Conservation (phyloP, 1,284 basidiomycete species). For the Agroathelia rolfsii region DNA sequence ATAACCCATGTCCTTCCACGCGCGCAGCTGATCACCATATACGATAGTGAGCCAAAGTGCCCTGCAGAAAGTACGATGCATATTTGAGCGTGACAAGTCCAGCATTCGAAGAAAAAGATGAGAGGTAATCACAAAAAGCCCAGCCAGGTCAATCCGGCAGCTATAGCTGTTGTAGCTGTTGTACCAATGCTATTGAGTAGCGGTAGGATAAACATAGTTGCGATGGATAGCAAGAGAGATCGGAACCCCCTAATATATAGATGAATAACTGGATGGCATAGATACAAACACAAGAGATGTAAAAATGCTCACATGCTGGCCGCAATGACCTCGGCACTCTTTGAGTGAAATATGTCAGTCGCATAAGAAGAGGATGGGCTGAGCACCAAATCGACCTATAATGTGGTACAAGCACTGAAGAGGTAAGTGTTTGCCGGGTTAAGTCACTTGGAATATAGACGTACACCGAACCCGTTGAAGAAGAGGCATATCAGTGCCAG, state of each 20-base stretch:
- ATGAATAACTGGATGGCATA: too few relatives aligned
- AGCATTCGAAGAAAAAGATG: too few relatives aligned
- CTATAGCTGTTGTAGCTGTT: conserved; percentile 7
- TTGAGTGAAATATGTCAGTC: conserved; percentile 28
- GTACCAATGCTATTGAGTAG: conserved; percentile 12
- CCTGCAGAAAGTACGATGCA: too few relatives aligned
- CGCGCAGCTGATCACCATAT: conserved; percentile 25
- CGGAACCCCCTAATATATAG: conserved; percentile 12
- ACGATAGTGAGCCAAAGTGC: conserved; percentile 25
- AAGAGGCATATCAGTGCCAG: conserved; percentile 25
- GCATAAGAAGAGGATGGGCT: conserved; percentile 26
- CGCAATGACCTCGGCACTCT: conserved; percentile 29
- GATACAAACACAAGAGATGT: too few relatives aligned
- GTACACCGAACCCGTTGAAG: conserved; percentile 28
- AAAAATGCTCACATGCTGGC: conserved; percentile 27
- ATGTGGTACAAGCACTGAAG: background rate
- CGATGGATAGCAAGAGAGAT: conserved; percentile 12
- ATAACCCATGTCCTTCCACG: conserved; percentile 12
- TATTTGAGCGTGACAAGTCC: too few relatives aligned
- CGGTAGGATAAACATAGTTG: conserved; percentile 14
- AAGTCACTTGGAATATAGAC: conserved; percentile 3
- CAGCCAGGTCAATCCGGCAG: too few relatives aligned
- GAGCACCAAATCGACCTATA: conserved; percentile 22
- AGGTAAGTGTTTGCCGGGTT: background rate
- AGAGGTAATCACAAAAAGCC: too few relatives aligned